Evolutionary conservation across 805 yeast genomes (phyloP), one percentile per base, ranked within the genome.

Genomic region (Torulaspora quercuum): DNA sequence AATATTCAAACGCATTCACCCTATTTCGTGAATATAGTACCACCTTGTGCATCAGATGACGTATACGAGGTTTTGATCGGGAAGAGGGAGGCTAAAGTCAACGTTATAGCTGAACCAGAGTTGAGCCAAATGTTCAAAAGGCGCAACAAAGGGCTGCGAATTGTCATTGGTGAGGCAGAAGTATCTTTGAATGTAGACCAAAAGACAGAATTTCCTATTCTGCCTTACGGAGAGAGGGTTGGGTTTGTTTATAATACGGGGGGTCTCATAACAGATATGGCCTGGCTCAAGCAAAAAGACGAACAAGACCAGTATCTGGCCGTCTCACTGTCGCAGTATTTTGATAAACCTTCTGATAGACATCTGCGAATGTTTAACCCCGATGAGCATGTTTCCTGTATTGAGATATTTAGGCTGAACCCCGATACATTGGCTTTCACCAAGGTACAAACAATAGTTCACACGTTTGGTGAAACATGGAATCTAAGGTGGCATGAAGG

Each of bases 171-270:
- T 4, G 52, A 49, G 9, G 38, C 45, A 5, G 53, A 53, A 20
- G 20, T 44, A 3, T 25, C 41, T 6, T 39, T 59, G 29, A 27
- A 32, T 1, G 29, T 45, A 1, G 57, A 50, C 14, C 54, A 45
- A 4, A 41, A 41, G 24, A 32, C 44, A 3, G 61, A 57, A 17
- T 53, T 60, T 29, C 65, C 65, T 1, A 39, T 48, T 3, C 46
- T 56, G 6, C 38, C 49, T 4, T 35, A 57, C 33, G 56, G 53
- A 2, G 36, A 50, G 5, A 58, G 73, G 18, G 57, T 52, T 11
- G 73, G 74, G 0, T 49, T 64, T 7, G 59, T 73, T 2, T 32
- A 72, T 11, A 74, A 75, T 46, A 61, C 68, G 0, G 82, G 83
- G 0, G 75, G 76, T 0, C 55, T 69, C 6, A 61, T 78, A 1